Evolutionary conservation across 257 asterid genomes (phyloP).

Genomic region (Lycium ferocissimum): DNA sequence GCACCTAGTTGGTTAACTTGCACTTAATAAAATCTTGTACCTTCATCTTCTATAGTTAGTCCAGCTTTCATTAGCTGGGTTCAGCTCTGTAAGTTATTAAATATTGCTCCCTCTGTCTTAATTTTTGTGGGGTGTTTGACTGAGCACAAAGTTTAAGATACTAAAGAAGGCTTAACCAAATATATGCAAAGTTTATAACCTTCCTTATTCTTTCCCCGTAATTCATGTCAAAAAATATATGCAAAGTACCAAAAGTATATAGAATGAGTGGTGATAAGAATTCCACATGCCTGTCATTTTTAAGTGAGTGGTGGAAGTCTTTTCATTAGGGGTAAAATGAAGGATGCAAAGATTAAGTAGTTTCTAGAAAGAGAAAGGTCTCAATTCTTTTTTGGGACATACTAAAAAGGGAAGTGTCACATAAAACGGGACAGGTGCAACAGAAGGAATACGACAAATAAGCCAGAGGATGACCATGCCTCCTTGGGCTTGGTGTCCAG

Average conservation of each 20-base stretch:
- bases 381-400: background rate
- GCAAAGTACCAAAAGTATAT: background rate
- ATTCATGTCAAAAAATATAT: background rate
- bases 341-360: background rate
- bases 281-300: too few relatives aligned
- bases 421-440: background rate
- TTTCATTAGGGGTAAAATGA: constrained; percentile 14
- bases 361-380: background rate
- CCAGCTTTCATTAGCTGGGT: background rate
- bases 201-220: background rate
- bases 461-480: constrained; percentile 17
- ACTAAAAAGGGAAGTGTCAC: background rate
- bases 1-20: constrained; percentile 10
- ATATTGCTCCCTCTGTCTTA: background rate
- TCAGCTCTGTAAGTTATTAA: background rate
- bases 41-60: background rate
- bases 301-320: background rate
- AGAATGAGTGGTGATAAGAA: too few relatives aligned
- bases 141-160: background rate
- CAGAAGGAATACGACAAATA: background rate
- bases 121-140: background rate
- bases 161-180: background rate
- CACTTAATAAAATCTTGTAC: background rate
- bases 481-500: background rate
- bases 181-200: background rate